phyloP scores from a whole-genome alignment of 176 grass and related monocot genomes.

The Themeda triandra region DNA sequence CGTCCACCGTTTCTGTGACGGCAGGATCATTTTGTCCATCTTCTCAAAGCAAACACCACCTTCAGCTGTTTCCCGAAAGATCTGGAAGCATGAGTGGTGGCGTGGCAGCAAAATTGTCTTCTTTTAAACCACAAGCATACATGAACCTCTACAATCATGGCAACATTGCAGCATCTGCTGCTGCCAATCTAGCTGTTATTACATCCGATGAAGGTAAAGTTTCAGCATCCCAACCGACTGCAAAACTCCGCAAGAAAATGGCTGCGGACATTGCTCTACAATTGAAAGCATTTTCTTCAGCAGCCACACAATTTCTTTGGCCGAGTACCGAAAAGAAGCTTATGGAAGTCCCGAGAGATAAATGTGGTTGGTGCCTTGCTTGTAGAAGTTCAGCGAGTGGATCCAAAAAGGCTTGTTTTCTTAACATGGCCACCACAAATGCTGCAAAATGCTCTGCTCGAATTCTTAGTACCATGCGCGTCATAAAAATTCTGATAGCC shows the following conservation, averaged over 20 bases:
- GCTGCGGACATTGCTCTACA: constrained; percentile 55
- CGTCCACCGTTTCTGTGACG: constrained; percentile 26
- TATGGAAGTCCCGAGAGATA: constrained; percentile 90
- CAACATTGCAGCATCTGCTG: constrained; percentile 82
- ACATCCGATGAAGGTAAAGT: constrained; percentile 73
- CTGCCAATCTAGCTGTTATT: constrained; percentile 80
- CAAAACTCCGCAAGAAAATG: constrained; percentile 61
- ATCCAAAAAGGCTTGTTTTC: constrained; percentile 83
- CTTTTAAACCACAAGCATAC: constrained; percentile 85
- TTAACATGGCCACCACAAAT: constrained; percentile 80
- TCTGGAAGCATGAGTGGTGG: constrained; percentile 37
- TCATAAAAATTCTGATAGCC: constrained; percentile 60
- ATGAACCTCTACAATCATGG: constrained; percentile 91
- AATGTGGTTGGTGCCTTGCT: constrained; percentile 95
- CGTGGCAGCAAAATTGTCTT: constrained; percentile 31
- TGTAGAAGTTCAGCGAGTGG: constrained; percentile 70
- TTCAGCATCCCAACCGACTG: constrained; percentile 44
- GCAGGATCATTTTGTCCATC: constrained; percentile 18
- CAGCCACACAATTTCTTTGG: constrained; percentile 80
- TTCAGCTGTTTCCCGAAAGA: constrained; percentile 38
- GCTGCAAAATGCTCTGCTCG: constrained; percentile 68
- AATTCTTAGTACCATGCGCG: constrained; percentile 49
- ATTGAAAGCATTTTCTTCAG: constrained; percentile 89
- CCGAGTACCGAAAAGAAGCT: constrained; percentile 76
- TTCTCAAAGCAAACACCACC: constrained; percentile 35